A percentile compares a stretch with the other conserved stretches of the same genome.
Conservation (phyloP, 73 alveolate species). For the Paramecium caudatum region DNA sequence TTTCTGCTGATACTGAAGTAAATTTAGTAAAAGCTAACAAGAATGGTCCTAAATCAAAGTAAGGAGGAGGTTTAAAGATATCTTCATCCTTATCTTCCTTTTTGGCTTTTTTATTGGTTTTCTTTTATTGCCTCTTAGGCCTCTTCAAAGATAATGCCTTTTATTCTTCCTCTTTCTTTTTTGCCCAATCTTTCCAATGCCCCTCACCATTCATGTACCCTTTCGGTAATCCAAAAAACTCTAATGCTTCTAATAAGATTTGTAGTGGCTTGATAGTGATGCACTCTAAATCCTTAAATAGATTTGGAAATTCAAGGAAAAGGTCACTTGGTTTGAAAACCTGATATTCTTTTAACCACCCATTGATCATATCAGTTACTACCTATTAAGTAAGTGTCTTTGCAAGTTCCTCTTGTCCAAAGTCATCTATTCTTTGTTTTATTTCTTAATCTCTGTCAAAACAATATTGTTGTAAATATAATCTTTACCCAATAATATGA, state of each 20-base stretch:
- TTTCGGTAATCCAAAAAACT: conserved; percentile 96
- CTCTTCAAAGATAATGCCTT: conserved; percentile 68
- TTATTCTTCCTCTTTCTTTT: conserved; percentile 89
- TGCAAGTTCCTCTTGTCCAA: conserved; percentile 82
- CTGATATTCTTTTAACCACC: conserved; percentile 86
- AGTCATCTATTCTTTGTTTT: conserved; percentile 82
- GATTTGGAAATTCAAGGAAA: conserved; percentile 88
- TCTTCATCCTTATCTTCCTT: conserved; percentile 94
- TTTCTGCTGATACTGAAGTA: conserved; percentile 90
- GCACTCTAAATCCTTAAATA: conserved; percentile 87
- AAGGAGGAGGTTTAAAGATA: conserved; percentile 91
- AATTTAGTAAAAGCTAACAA: conserved; percentile 92
- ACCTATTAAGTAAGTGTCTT: conserved; percentile 84
- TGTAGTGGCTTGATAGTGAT: conserved; percentile 90
- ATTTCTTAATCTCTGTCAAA: conserved; percentile 87
- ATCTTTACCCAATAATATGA: conserved; percentile 97
- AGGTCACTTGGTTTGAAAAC: conserved; percentile 86
- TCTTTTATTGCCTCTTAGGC: conserved; percentile 86
- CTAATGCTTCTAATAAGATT: conserved; percentile 92
- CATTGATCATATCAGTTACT: conserved; percentile 88
- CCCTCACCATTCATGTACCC: conserved; percentile 98
- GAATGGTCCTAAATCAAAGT: conserved; percentile 96
- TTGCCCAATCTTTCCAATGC: conserved; percentile 98
- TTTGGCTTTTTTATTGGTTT: conserved; percentile 90
- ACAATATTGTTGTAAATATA: conserved; percentile 92